These are phyloP conservation scores for Suillus americanus DNA, from an alignment of 768 basidiomycete species.

Conservation along the genomic window DNA sequence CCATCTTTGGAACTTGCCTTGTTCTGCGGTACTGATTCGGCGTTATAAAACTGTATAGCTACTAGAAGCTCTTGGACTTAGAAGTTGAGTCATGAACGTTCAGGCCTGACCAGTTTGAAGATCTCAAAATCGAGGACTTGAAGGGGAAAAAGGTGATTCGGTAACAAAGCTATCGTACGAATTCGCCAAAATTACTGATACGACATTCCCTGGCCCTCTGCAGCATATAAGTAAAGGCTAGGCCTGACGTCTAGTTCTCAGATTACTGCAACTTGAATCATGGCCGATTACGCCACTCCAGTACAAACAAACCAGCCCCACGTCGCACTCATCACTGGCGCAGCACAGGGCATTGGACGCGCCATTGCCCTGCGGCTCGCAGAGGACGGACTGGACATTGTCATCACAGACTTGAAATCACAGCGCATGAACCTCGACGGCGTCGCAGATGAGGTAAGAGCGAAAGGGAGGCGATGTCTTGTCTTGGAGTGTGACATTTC, in stretches of 20 bases:
- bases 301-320: slow-evolving; percentile 1
- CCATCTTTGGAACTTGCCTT: neutral
- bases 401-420: slow-evolving; percentile 38
- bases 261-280: neutral
- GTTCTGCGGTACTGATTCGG: neutral
- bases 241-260: neutral
- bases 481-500: slow-evolving; percentile 36
- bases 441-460: slow-evolving; percentile 22
- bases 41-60: no score
- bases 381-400: slow-evolving; percentile 45
- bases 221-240: neutral
- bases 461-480: slow-evolving; percentile 16
- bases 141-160: neutral
- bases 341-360: slow-evolving; percentile 46
- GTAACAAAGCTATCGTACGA: neutral
- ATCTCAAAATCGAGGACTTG: neutral
- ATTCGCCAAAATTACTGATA: neutral
- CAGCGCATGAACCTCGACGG: slow-evolving; percentile 20
- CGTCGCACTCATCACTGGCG: slow-evolving; percentile 45
- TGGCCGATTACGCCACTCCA: neutral
- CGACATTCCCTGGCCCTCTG: neutral
- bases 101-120: neutral
- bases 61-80: neutral
- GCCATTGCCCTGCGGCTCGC: slow-evolving; percentile 47
- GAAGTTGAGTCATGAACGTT: neutral